Percentiles rank a stretch among this genome's conserved stretches.
Conservation (phyloP, 2,329 filamentous ascomycete genomes). For the Xylariaceae sp. region DNA sequence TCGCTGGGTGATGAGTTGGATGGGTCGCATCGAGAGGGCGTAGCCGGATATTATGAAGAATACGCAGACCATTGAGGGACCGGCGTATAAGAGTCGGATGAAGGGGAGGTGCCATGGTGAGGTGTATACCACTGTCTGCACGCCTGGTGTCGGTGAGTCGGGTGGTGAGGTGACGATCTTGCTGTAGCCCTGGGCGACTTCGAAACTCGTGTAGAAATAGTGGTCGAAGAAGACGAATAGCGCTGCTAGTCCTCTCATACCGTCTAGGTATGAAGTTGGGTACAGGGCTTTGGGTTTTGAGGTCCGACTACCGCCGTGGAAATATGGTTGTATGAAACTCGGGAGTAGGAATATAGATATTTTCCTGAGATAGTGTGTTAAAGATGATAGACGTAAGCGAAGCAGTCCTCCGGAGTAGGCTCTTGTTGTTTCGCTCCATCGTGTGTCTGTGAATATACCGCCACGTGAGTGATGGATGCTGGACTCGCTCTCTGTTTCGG, state of each 20-base stretch:
- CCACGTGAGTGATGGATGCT: no score
- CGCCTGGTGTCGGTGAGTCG: background rate
- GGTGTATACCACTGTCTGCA: conserved; percentile 38
- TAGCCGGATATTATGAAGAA: conserved; percentile 65
- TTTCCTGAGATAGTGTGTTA: no score
- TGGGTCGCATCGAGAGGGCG: conserved; percentile 53
- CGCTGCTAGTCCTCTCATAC: conserved; percentile 54
- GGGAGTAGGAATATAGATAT: conserved; percentile 47
- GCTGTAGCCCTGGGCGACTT: conserved; percentile 46
- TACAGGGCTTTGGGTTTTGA: conserved; percentile 38
- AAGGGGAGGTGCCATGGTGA: conserved; percentile 52
- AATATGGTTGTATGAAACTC: conserved; percentile 49
- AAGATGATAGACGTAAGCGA: no score
- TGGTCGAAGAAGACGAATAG: conserved; percentile 57
- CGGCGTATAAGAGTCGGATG: conserved; percentile 52
- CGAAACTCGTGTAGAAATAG: conserved; percentile 51
- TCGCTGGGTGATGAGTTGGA: conserved; percentile 44
- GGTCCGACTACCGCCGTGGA: conserved; percentile 10
- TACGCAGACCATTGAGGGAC: conserved; percentile 55
- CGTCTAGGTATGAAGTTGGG: conserved; percentile 56
- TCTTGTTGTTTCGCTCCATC: no score
- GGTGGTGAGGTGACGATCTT: conserved; percentile 6
- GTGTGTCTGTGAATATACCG: no score
- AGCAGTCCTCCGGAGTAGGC: no score
- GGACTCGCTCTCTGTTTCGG: no score